These are phyloP conservation scores for Artemisia annua DNA, from an alignment of 129 eudicot genomes.

Conservation along the genomic window DNA sequence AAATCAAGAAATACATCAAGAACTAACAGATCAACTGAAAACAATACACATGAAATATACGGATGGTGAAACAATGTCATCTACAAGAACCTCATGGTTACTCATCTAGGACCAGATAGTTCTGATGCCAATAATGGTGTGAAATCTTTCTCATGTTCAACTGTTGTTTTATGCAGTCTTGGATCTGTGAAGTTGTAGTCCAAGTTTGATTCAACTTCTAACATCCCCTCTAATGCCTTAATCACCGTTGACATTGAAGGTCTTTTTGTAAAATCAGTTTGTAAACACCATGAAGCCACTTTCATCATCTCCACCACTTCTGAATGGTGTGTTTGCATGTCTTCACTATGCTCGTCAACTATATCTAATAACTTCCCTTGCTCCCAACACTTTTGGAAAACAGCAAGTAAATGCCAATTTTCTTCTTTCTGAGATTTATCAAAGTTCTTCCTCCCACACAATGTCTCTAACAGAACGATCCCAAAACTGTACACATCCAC, in stretches of 20 bases:
- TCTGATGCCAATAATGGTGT: slow-evolving; percentile 17
- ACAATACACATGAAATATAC: too few relatives aligned
- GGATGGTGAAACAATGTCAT: too few relatives aligned
- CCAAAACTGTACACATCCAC: slow-evolving; percentile 41
- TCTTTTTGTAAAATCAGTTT: slow-evolving; percentile 18
- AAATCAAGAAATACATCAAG: too few relatives aligned
- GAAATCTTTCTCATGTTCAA: background rate
- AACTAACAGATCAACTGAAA: too few relatives aligned
- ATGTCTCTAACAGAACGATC: slow-evolving; percentile 36
- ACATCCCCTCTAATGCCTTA: slow-evolving; percentile 23
- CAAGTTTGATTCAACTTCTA: slow-evolving; percentile 14
- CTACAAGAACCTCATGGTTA: too few relatives aligned
- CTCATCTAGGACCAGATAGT: slow-evolving; percentile 18
- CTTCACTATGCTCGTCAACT: slow-evolving; percentile 22
- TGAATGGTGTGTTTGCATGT: background rate
- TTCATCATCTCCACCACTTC: slow-evolving; percentile 33
- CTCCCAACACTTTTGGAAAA: slow-evolving; percentile 29
- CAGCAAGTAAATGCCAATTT: slow-evolving; percentile 25
- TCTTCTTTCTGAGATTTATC: slow-evolving; percentile 22
- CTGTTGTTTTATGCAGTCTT: background rate
- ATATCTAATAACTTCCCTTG: slow-evolving; percentile 27
- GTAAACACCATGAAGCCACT: slow-evolving; percentile 38
- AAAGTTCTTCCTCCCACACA: slow-evolving; percentile 37
- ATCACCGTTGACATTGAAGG: slow-evolving; percentile 29
- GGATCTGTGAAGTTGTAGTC: slow-evolving; percentile 16